Evolutionary conservation across 257 asterid species (phyloP), one percentile per base, ranked within the genome.

Genomic region (Hygrophila difformis): DNA sequence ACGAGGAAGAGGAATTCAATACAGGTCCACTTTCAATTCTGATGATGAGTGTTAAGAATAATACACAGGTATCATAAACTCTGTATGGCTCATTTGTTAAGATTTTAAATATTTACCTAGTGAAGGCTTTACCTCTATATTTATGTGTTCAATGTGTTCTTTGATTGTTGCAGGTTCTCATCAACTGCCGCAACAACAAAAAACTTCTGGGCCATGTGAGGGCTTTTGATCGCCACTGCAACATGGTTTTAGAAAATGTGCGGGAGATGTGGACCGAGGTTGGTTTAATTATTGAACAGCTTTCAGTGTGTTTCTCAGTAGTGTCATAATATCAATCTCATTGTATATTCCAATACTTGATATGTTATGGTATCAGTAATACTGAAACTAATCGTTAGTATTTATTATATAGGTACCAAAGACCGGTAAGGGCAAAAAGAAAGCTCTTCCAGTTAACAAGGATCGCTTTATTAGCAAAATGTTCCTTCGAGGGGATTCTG

Each of bases 251-350:
- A 47, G 95, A 84, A 69, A 81, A 84, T 61, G 93, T 84, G 62
- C 57, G 86, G 38, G 95, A 84, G 68, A 81, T 84, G 93, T 84
- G 95, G 95, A 84, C 95, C 11, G 93, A 84, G 95, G 95, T 81
- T 55, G 26, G 56, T 65, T 37, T 24, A 21, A 57, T 18, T 29
- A 6, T 24, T 4, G 12, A 28, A 15, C 3, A 2, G 21, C 15
- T 16, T 18, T 40, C 15, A 15, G 38, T 12, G 13, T 28, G 16
- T 1, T 18, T 8, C 26, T 28, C 35, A 44, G 31, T 8, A 24
- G n/a, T 33, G 45, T 51, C 14, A 18, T 47, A 18, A 17, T 15
- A 5, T 39, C 52, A 5, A n/a, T n/a, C 18, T 14, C 10, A 24
- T 44, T 41, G 12, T 12, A 11, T 12, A 3, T 51, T 31, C 47